Evolutionary conservation across 768 basidiomycete genomes (phyloP).

Genomic region (Xerocomellus dryophilus): DNA sequence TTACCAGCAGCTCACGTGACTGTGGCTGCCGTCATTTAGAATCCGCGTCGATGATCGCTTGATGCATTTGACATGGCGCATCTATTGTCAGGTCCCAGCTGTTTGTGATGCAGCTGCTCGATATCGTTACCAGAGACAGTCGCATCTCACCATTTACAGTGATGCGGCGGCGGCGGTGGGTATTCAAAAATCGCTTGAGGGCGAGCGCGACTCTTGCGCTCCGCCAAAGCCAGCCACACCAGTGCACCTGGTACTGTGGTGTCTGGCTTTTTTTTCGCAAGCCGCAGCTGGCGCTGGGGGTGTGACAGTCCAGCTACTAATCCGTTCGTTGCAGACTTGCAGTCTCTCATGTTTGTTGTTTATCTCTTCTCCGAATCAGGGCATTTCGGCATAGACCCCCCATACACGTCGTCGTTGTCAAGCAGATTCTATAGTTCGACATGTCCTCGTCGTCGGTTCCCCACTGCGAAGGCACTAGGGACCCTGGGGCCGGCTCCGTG

Average conservation of each 20-base stretch:
- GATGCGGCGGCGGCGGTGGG: neutral
- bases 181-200: slow-evolving; percentile 1
- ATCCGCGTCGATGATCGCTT: slow-evolving; percentile 7
- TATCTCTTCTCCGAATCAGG: slow-evolving; percentile 8
- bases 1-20: neutral
- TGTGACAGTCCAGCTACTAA: neutral
- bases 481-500: slow-evolving; percentile 6
- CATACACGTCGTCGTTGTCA: neutral
- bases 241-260: neutral
- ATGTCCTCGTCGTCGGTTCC: slow-evolving; percentile 5
- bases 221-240: neutral
- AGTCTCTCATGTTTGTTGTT: slow-evolving; percentile 2
- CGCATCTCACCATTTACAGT: slow-evolving; percentile 11
- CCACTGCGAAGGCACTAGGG: neutral
- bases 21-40: slow-evolving; percentile 2
- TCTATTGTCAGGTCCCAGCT: slow-evolving; percentile 6
- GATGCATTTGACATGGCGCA: slow-evolving; percentile 5
- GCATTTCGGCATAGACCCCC: slow-evolving; percentile 12
- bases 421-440: neutral
- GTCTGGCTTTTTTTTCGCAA: neutral
- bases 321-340: slow-evolving; percentile 5
- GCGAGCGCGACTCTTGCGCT: neutral
- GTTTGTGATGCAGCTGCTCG: neutral
- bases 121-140: neutral
- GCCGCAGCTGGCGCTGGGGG: neutral